Evolutionary conservation across 139 green algal species (phyloP), one percentile per base, ranked within the genome.

Genomic region (Chlorella ohadii): DNA sequence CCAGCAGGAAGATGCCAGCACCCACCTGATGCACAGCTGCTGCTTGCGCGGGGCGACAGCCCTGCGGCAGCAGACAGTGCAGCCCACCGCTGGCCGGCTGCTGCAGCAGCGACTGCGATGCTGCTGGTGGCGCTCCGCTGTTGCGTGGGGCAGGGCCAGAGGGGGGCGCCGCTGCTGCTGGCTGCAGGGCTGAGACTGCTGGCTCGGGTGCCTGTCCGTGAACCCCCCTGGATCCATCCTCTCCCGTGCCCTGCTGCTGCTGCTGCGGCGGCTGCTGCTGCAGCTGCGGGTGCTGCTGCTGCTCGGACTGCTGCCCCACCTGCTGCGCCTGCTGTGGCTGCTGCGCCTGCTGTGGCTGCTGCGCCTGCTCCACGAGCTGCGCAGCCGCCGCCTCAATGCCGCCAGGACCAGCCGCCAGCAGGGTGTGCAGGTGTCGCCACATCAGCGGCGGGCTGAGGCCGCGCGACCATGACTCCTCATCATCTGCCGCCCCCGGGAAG

Each of bases 401-500:
- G 12, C 31, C 57, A 1, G 90, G 88, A 0, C 95, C 93, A 4
- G 89, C 90, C 23, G 72, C 67, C 56, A 96, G 79, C 85, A 96
- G 88, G 55, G 81, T 65, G 33, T 84, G 39, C n/a, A 74, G 27
- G 65, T 96, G 84, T 38, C 61, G 66, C 93, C 93, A 98, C 64
- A 98, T 92, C 34, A 97, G 75, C 0, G 57, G 72, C 0, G 96
- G 94, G 0, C 89, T 97, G 12, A 99, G 91, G 3, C 96, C 96
- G 7, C 25, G 25, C 0, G 95, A 93, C 97, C 97, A 99, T 63
- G 85, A 95, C 88, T 99, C 97, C 90, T 99, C 96, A 74, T 99
- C 97, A 84, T 99, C 97, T 1, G 92, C 97, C 0, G 96, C 97
- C 0, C 97, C 97, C 3, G 94, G 91, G 56, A 97, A 88, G 88